Base-by-base conservation (phyloP, 2,329 filamentous ascomycete species). In the Lomentospora prolificans region DNA sequence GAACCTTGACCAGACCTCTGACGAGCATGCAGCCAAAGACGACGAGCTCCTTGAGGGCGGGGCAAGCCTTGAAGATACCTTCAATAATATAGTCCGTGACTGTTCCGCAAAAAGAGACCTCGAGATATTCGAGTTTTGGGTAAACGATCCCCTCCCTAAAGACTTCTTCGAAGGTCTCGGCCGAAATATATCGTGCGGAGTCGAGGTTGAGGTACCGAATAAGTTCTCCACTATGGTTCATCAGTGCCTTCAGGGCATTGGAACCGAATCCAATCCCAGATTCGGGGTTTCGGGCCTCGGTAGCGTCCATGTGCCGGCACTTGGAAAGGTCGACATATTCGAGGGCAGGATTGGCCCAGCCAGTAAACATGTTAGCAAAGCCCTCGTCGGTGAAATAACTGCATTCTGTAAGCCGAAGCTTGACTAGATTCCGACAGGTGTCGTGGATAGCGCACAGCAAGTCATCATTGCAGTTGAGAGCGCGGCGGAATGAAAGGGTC, bases 371-470 rank as follows among this genome's bases (percentile, higher is more conserved):
- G 1, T 75, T 70, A 2, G 75, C 78, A 60, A 90, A 92, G 2
- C 80, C 89, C 3, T 76, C 75, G 66, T 97, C 91, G 0, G 87
- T 90, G 70, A 87, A 86, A 9, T 75, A 69, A 62, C 86, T 80
- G 67, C 89, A 95, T 60, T 89, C 84, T 0, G 85, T 87, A 62
- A 97, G 82, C 53, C 91, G 87, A 17, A 97, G 78, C 66, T 96
- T 96, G 55, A 67, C 69, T 14, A 97, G 76, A 1, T 74, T 71
- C 5, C 70, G 76, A 69, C 90, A 96, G 39, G 83, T 75, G 4
- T 79, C 70, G 66, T 90, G 87, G 57, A 96, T 85, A 1, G 80
- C 75, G 50, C 81, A 75, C 1, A 96, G 77, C 1, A 95, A 74
- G 3, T 74, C 73, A 65, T 94, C 86, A 61, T 91, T 81, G 2